Percentiles rank a stretch among this genome's conserved stretches.
phyloP scores from a whole-genome alignment of 805 yeast genomes.

The Ascoidea rubescens region DNA sequence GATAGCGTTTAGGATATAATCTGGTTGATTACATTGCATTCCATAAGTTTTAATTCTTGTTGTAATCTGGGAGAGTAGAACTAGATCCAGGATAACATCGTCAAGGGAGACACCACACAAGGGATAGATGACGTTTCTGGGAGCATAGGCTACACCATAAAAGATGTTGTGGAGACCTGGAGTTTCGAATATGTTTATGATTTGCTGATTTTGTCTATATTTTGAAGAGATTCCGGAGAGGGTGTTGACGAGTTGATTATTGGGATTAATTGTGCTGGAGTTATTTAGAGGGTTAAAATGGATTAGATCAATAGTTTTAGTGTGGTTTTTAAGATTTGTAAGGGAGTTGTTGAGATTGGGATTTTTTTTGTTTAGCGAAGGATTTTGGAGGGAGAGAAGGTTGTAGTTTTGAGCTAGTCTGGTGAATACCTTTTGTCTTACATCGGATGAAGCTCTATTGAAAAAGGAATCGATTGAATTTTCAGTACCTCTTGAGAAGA shows the following conservation, averaged over 20 bases:
- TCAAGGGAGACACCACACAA: conserved; percentile 33
- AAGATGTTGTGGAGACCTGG: conserved; percentile 23
- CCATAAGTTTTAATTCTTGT: conserved; percentile 44
- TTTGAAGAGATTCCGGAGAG: conserved; percentile 20
- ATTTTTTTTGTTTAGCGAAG: background rate
- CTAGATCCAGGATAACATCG: conserved; percentile 42
- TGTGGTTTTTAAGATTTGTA: background rate
- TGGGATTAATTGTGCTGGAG: background rate
- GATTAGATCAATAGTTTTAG: background rate
- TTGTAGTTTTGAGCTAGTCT: conserved; percentile 1
- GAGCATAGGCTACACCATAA: conserved; percentile 50
- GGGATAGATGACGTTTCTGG: conserved; percentile 35
- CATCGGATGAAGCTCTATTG: conserved; percentile 13
- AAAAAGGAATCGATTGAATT: conserved; percentile 17
- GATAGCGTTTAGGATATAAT: conserved; percentile 38
- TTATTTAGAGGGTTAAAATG: background rate
- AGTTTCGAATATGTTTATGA: conserved; percentile 23
- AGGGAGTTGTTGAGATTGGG: background rate
- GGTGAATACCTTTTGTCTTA: conserved; percentile 13
- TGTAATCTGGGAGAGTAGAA: conserved; percentile 43
- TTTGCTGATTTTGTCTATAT: conserved; percentile 22
- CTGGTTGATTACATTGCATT: conserved; percentile 46
- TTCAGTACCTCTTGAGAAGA: conserved; percentile 21
- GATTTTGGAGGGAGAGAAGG: background rate
- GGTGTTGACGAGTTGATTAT: conserved; percentile 9